Base-by-base conservation (phyloP, 1,139 yeast species). In the Debaryomycetaceae sp. region DNA sequence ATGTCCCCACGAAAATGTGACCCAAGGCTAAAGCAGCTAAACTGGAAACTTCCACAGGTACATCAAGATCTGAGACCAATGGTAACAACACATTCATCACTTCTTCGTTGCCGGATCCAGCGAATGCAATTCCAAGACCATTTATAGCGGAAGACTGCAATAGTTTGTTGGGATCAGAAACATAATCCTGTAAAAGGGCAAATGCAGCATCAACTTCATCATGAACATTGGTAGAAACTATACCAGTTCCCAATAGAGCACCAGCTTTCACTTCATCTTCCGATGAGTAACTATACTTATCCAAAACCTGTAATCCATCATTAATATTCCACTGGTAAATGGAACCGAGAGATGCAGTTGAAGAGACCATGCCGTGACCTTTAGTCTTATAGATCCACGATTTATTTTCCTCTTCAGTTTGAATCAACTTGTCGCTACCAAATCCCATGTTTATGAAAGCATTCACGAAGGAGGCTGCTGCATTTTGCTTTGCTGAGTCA, bases 131-230 rank as follows among this genome's bases (percentile, higher is more conserved):
- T 42, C 98, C 98, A 48, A 95, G 75, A 53, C 99, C 98, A 49
- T 86, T 79, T 45, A 93, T 86, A 4, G 98, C 91, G 9, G 97
- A 80, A 11, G 89, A 75, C 50, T 87, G 84, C 57, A 87, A 73
- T 45, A 80, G 72, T 50, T 75, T 75, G 49, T 66, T 68, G 14
- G 75, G 67, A 46, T 68, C 77, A 45, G 58, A 55, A 37, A 91
- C 84, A 58, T 87, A 88, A 52, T 93, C 99, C 62, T 85, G 91
- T 50, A 88, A 72, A 54, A 93, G 71, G 24, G 96, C 84, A 51
- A 88, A 75, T 5, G 97, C 95, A 5, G 98, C 95, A 55, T 91
- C 98, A 40, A 90, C 89, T 50, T 93, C 99, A 62, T 93, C 97
- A 63, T 89, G 97, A 46, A 95, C 95, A 65, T 96, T 95, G 31